Evolutionary conservation across 805 yeast genomes (phyloP).

Genomic region (Scheffersomyces ergatensis): DNA sequence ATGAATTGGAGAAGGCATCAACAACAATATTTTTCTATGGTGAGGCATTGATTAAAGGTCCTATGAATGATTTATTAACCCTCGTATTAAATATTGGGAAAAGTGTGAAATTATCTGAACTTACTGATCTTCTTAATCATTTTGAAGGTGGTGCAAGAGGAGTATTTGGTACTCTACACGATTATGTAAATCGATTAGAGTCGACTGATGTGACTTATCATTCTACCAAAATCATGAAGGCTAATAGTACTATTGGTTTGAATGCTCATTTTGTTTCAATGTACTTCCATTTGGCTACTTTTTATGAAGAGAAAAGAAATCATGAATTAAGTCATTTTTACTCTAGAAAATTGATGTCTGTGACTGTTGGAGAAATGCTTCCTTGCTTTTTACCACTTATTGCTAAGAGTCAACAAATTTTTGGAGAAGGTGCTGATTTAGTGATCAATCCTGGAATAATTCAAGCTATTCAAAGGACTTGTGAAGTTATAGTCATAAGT

Average conservation of each 20-base stretch:
- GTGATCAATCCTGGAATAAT: conserved; percentile 39
- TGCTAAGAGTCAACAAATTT: conserved; percentile 28
- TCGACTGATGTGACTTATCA: conserved; percentile 10
- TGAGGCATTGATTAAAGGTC: conserved; percentile 30
- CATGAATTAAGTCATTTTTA: conserved; percentile 29
- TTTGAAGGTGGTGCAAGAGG: conserved; percentile 39
- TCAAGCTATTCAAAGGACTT: conserved; percentile 21
- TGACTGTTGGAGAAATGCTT: conserved; percentile 23
- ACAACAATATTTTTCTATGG: conserved; percentile 24
- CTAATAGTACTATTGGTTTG: conserved; percentile 21
- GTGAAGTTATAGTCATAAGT: conserved; percentile 21
- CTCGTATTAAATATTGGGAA: conserved; percentile 15
- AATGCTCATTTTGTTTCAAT: conserved; percentile 24
- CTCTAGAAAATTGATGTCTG: conserved; percentile 25
- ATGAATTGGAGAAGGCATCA: conserved; percentile 34
- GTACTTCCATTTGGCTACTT: conserved; percentile 32
- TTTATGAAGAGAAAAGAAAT: conserved; percentile 32
- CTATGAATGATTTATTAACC: conserved; percentile 24
- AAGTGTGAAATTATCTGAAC: conserved; percentile 14
- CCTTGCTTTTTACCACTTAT: conserved; percentile 33
- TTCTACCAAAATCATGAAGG: conserved; percentile 8
- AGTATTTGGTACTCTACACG: conserved; percentile 27
- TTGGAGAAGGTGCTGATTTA: conserved; percentile 42
- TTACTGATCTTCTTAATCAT: conserved; percentile 21
- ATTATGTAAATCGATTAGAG: conserved; percentile 24